Evolutionary conservation across 306 rosid species (phyloP), one percentile per base, ranked within the genome.

Genomic region (Arachis hypogaea): DNA sequence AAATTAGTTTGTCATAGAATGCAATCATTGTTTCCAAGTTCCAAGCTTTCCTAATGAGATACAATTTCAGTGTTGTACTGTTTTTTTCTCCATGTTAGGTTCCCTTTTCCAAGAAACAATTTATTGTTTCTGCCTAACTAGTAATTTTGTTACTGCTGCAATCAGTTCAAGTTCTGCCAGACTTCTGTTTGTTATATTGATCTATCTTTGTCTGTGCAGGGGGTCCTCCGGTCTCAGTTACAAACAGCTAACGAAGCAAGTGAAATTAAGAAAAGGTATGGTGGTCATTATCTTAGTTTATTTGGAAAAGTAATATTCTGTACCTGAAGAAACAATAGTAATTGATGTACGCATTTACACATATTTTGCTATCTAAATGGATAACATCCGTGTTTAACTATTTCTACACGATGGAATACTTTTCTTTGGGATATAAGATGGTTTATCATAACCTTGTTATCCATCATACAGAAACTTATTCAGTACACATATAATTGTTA

Each of bases 211-310:
- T 63, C 60, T 60, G 42, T 85, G 79, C 87, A 95, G 99, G 96
- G 99, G 72, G 82, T 86, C 44, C 89, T 95, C 76, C 90, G 85
- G 51, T 87, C 92, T 72, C 96, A 95, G 85, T 86, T 95, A 72
- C 92, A 87, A 18, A 80, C 89, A 8, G 89, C 97, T 57, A 90
- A 90, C 71, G 96, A 90, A 66, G 97, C 90, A n/a, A 77, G 90
- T 78, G 90, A 87, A 56, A 83, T 41, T 80, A 86, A 91, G 85
- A 90, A 84, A 72, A 92, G 92, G 98, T 89, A 80, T 68, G 74
- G 18, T 61, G 72, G 33, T 73, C 59, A 58, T 43, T 4, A 38
- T 63, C 43, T 54, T 72, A 0, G 6, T 11, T 62, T 62, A 33
- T 72, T 54, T 51, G 75, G 58, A 75, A 29, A 68, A 54, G 62